Percentiles rank a stretch among this genome's conserved stretches.
phyloP scores from a whole-genome alignment of 2,329 filamentous ascomycete species.

The Aureobasidium vineae region DNA sequence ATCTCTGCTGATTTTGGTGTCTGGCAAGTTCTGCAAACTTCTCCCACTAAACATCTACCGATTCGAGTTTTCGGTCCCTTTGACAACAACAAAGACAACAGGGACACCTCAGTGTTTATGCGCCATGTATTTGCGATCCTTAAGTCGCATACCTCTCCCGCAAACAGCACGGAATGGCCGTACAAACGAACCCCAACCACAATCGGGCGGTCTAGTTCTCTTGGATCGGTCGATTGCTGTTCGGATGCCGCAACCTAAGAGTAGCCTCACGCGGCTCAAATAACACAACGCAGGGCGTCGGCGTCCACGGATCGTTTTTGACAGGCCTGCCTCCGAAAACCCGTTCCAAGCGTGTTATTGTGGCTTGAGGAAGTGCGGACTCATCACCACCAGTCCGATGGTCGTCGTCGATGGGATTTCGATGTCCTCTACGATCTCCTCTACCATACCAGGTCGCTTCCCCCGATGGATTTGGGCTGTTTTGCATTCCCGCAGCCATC shows the following conservation, averaged over 20 bases:
- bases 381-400: background rate
- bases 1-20: background rate
- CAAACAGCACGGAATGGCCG: background rate
- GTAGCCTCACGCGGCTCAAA: background rate
- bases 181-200: background rate
- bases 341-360: background rate
- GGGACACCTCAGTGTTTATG: background rate
- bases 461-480: background rate
- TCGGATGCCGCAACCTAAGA: background rate
- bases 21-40: background rate
- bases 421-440: background rate
- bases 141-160: background rate
- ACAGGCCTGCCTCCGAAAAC: background rate
- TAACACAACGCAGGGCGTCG: background rate
- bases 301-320: slow-evolving; percentile 15
- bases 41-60: background rate
- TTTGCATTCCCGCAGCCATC: background rate
- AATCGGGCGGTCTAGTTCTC: background rate
- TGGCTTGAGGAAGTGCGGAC: background rate
- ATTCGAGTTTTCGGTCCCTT: background rate
- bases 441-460: background rate
- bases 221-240: slow-evolving; percentile 8
- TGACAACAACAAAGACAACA: no score
- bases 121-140: background rate
- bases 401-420: slow-evolving; percentile 4